phyloP scores from a whole-genome alignment of 345 rosid genomes.

The Schrenkiella parvula region DNA sequence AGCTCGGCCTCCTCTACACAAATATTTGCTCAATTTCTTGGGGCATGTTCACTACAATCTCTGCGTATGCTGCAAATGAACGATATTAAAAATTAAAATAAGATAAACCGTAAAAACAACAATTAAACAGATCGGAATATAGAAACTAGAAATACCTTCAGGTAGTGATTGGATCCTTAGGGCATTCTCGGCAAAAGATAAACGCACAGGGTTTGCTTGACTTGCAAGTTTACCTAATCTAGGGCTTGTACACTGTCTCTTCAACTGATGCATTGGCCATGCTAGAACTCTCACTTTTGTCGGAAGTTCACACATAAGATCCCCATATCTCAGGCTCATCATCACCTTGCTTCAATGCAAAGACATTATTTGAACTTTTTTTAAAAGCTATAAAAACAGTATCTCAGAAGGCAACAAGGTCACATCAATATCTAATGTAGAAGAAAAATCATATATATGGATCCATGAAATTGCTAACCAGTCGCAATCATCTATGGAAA shows the following conservation, averaged over 20 bases:
- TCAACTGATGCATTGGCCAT: constrained; percentile 58
- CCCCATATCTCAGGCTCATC: constrained; percentile 74
- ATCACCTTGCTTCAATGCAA: constrained; percentile 68
- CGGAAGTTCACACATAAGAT: constrained; percentile 73
- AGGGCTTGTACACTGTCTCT: constrained; percentile 43
- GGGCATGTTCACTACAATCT: constrained; percentile 69
- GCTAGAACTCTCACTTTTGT: constrained; percentile 70
- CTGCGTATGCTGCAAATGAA: constrained; percentile 73
- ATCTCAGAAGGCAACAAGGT: background rate
- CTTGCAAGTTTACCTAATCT: constrained; percentile 31
- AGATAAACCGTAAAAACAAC: background rate
- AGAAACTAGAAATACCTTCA: constrained; percentile 56
- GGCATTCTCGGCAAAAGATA: constrained; percentile 88
- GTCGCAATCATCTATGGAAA: constrained; percentile 64
- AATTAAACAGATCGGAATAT: background rate
- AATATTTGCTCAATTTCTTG: constrained; percentile 58
- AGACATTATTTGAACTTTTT: constrained; percentile 1
- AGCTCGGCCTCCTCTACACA: constrained; percentile 37
- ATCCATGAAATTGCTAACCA: constrained; percentile 51
- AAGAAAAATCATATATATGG: background rate
- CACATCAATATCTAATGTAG: background rate
- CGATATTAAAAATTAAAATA: background rate
- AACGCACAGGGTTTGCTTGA: constrained; percentile 50
- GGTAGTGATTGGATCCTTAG: constrained; percentile 75
- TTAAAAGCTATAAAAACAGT: background rate